A percentile compares a stretch with the other conserved stretches of the same genome.
phyloP scores from a whole-genome alignment of 139 green algal species.

The Closterium sp. region DNA sequence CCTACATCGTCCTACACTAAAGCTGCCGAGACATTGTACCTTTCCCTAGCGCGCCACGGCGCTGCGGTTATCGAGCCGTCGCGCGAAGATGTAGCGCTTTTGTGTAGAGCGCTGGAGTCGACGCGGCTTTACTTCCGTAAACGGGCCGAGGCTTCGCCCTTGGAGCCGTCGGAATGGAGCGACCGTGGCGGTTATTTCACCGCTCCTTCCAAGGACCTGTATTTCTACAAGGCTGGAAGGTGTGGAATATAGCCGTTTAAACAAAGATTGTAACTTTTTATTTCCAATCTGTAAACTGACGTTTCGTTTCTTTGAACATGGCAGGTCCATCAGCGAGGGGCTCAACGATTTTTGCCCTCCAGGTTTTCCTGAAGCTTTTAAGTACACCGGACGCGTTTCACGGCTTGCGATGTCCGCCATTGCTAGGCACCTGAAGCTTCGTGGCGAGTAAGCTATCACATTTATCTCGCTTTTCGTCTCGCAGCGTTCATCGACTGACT shows the following conservation, averaged over 20 bases:
- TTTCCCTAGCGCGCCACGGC: conserved; percentile 19
- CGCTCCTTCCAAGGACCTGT: conserved; percentile 27
- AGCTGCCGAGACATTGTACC: conserved; percentile 5
- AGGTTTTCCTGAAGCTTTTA: not conserved
- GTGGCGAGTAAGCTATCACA: conserved; percentile 22
- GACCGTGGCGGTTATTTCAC: conserved; percentile 11
- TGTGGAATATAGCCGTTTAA: conserved; percentile 18
- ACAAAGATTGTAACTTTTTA: too few species aligned
- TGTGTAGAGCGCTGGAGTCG: conserved; percentile 19
- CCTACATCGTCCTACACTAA: not conserved
- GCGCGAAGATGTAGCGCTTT: conserved; percentile 9
- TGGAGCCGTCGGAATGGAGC: conserved; percentile 10
- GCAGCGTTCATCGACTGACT: not conserved
- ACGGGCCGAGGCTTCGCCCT: not conserved
- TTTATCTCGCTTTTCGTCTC: not conserved
- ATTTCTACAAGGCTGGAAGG: conserved; percentile 34
- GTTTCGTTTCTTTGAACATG: not conserved
- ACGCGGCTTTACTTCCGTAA: conserved; percentile 13
- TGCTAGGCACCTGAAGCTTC: conserved; percentile 21
- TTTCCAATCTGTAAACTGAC: too few species aligned
- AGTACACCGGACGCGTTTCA: not conserved
- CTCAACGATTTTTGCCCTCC: not conserved
- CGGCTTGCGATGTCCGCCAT: conserved; percentile 17
- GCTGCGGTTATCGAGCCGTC: conserved; percentile 10
- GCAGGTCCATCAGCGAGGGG: not conserved